Evolutionary conservation across 2,329 filamentous ascomycete species (phyloP).

Genomic region (Talaromyces albobiverticillius): DNA sequence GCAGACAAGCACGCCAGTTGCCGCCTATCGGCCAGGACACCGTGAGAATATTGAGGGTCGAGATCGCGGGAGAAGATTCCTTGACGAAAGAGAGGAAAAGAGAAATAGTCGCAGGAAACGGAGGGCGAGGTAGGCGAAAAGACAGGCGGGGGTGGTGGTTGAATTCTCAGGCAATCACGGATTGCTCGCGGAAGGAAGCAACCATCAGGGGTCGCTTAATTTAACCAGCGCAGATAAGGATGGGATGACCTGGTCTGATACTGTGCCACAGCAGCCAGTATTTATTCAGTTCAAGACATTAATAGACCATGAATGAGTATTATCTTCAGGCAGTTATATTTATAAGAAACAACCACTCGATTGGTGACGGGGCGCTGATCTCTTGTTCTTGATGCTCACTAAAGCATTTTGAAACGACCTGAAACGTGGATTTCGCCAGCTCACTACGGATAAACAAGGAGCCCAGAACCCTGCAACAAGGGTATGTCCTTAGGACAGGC

Average conservation of each 20-base stretch:
- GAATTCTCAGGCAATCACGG: neutral
- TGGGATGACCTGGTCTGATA: neutral
- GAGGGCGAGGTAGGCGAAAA: too few species aligned
- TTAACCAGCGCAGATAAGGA: neutral
- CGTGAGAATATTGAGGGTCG: neutral
- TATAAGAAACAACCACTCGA: too few species aligned
- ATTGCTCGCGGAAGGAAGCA: neutral
- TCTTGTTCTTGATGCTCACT: neutral
- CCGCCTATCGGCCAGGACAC: neutral
- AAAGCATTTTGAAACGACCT: neutral
- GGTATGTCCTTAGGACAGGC: too few species aligned
- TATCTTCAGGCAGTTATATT: neutral
- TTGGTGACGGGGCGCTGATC: too few species aligned
- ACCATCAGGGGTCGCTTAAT: neutral
- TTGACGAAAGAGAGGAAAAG: neutral
- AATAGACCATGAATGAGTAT: neutral
- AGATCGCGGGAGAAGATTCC: neutral
- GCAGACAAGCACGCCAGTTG: neutral
- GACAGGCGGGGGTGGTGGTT: too few species aligned
- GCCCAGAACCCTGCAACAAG: too few species aligned
- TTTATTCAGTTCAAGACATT: too few species aligned
- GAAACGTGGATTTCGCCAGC: neutral
- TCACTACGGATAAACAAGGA: too few species aligned
- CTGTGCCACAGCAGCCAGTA: too few species aligned
- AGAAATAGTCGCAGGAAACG: neutral